Conservation (phyloP, 2,329 filamentous ascomycete genomes). For the Neonectria faginata region DNA sequence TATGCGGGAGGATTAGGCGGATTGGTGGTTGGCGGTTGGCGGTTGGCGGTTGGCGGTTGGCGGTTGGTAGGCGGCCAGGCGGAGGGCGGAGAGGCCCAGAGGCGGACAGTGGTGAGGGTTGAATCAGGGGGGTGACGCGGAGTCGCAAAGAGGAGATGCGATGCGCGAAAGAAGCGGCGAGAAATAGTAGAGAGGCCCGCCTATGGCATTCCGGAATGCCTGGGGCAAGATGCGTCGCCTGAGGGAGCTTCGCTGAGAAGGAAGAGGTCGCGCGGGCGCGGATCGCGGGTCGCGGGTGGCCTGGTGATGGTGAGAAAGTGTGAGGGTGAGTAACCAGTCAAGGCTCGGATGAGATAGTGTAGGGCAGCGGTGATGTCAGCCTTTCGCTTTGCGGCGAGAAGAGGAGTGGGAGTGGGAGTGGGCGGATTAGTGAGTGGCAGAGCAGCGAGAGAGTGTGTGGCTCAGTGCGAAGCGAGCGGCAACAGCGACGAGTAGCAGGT, state of each 20-base stretch:
- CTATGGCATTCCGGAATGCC: conserved; percentile 32
- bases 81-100: conserved; percentile 15
- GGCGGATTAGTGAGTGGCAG: conserved; percentile 17
- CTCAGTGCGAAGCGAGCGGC: conserved; percentile 36
- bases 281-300: conserved; percentile 26
- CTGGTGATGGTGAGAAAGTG: conserved; percentile 25
- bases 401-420: conserved; percentile 13
- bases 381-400: conserved; percentile 11
- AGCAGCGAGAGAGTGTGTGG: too few species aligned
- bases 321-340: conserved; percentile 12
- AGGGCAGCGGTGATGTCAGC: conserved; percentile 34
- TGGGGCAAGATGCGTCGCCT: conserved; percentile 1
- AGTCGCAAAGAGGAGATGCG: conserved; percentile 4
- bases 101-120: conserved; percentile 1
- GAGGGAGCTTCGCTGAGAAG: conserved; percentile 7
- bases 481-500: conserved; percentile 30
- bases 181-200: conserved; percentile 15
- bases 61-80: conserved; percentile 5
- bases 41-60: conserved; percentile 8
- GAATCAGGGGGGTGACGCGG: conserved; percentile 2
- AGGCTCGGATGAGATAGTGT: conserved; percentile 18
- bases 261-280: conserved; percentile 21
- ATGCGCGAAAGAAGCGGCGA: conserved; percentile 23
- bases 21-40: conserved; percentile 8
- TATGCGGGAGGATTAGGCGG: conserved; percentile 26